phyloP scores from a whole-genome alignment of 2,329 filamentous ascomycete genomes.

The Pestalotiopsis sp. region DNA sequence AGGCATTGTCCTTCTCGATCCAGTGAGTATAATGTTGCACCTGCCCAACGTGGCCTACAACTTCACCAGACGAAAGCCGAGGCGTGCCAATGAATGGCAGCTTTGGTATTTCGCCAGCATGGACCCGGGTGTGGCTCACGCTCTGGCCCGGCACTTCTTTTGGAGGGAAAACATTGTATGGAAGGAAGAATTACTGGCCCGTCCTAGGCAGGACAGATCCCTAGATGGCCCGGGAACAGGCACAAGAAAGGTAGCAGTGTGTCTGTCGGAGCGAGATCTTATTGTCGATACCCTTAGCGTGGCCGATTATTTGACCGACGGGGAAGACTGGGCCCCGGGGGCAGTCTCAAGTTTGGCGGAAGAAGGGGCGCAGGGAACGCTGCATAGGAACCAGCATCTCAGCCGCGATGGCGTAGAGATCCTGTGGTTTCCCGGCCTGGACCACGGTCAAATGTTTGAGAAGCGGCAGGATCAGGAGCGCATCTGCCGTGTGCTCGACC shows the following conservation, averaged over 20 bases:
- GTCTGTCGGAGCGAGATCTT: conserved; percentile 61
- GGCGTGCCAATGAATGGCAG: conserved; percentile 68
- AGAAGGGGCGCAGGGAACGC: conserved; percentile 28
- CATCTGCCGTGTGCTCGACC: conserved; percentile 31
- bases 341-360: conserved; percentile 14
- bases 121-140: conserved; percentile 68
- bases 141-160: conserved; percentile 68
- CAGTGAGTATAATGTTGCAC: conserved; percentile 69
- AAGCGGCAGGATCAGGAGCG: conserved; percentile 26
- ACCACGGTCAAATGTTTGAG: conserved; percentile 67
- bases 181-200: conserved; percentile 62
- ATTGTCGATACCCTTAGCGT: conserved; percentile 66
- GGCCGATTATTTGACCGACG: conserved; percentile 55
- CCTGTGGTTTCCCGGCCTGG: conserved; percentile 61
- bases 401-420: conserved; percentile 52
- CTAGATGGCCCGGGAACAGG: conserved; percentile 6
- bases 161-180: conserved; percentile 73
- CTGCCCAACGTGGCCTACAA: conserved; percentile 73
- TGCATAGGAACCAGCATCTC: conserved; percentile 20
- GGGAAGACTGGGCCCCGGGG: conserved; percentile 31
- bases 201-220: conserved; percentile 12
- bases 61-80: conserved; percentile 60
- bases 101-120: conserved; percentile 72
- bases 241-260: conserved; percentile 52
- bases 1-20: conserved; percentile 55